Conservation (phyloP, 1,139 yeast species). For the Suhomyces guaymorum region DNA sequence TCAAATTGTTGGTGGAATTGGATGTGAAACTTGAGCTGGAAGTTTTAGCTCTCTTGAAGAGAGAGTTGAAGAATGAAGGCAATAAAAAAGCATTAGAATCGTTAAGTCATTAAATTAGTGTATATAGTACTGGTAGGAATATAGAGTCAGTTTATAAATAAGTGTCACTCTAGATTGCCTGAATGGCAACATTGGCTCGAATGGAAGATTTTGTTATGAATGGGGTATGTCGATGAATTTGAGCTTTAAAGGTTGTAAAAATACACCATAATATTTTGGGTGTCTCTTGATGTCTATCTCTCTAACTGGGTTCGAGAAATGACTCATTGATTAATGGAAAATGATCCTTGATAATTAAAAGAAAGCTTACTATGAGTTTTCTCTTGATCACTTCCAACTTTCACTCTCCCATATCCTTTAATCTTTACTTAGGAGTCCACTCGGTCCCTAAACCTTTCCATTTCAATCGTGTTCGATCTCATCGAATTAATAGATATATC, state of each 20-base stretch:
- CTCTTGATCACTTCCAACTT: no score
- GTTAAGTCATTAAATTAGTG: conserved; percentile 6
- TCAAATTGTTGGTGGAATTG: conserved; percentile 16
- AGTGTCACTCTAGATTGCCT: no score
- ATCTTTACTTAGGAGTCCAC: not conserved
- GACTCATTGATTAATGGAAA: no score
- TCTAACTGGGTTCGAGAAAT: no score
- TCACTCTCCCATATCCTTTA: not conserved
- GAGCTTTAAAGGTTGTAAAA: no score
- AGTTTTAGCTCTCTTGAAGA: conserved; percentile 7
- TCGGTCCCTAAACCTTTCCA: conserved; percentile 1
- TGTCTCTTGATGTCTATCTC: no score
- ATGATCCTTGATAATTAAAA: no score
- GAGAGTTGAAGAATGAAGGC: not conserved
- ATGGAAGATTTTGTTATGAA: no score
- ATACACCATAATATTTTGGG: no score
- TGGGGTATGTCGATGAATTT: no score
- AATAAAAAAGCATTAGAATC: conserved; percentile 1
- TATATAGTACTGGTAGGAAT: conserved; percentile 1
- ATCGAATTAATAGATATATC: conserved; percentile 21
- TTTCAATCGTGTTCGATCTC: conserved; percentile 6
- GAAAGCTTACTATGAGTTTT: no score
- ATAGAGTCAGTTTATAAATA: conserved; percentile 1
- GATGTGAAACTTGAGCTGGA: conserved; percentile 11
- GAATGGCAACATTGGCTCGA: no score